phyloP scores from a whole-genome alignment of 345 rosid species.

The Crucihimalaya himalaica region DNA sequence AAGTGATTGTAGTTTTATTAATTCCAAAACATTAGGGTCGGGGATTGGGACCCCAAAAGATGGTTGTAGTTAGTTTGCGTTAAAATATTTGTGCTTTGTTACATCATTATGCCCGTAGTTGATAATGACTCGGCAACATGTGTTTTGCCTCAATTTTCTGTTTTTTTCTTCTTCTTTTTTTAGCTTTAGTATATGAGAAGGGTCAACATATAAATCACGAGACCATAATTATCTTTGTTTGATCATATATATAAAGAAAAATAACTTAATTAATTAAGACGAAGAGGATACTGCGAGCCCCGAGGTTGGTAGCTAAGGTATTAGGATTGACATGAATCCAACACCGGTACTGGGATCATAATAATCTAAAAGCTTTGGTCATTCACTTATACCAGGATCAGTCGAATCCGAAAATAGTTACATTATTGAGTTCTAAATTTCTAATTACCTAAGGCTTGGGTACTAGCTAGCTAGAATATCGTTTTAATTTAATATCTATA shows the following conservation, averaged over 20 bases:
- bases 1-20: slow-evolving; percentile 23
- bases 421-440: neutral
- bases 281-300: neutral
- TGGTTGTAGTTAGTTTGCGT: slow-evolving; percentile 36
- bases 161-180: neutral
- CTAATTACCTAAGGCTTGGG: too few species aligned
- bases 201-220: slow-evolving; percentile 14
- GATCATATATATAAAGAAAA: neutral
- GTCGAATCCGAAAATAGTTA: neutral
- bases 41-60: slow-evolving; percentile 34
- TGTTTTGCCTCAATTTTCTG: slow-evolving; percentile 23
- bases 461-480: too few species aligned
- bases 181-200: neutral
- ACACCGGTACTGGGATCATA: neutral
- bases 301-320: neutral
- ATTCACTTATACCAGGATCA: neutral
- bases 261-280: neutral
- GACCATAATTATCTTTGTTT: slow-evolving; percentile 13
- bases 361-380: neutral
- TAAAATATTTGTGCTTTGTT: slow-evolving; percentile 34
- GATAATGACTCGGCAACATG: slow-evolving; percentile 38
- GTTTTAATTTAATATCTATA: neutral
- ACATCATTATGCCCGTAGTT: slow-evolving; percentile 40
- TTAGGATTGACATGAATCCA: neutral
- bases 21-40: slow-evolving; percentile 39